Evolutionary conservation across 208 protist genomes (phyloP).

Genomic region (Endotrypanum monterogeii): DNA sequence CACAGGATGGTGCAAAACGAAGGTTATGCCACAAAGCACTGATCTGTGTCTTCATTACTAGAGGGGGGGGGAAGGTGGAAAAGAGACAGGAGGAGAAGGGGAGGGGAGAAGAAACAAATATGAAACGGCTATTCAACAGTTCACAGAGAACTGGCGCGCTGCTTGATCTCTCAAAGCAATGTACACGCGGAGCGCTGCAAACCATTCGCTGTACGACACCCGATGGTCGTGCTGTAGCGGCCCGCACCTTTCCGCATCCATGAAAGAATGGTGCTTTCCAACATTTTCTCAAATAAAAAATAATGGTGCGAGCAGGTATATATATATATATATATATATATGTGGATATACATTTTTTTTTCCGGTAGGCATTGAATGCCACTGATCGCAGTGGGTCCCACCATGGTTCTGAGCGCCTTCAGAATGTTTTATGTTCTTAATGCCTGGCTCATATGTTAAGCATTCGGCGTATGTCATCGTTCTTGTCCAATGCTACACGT

Average conservation of each 20-base stretch:
- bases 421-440: background rate
- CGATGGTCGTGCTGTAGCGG: background rate
- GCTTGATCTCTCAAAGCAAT: background rate
- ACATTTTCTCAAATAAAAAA: background rate
- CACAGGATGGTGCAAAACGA: background rate
- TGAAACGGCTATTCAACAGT: background rate
- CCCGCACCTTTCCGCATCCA: background rate
- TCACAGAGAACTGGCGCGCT: background rate
- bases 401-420: background rate
- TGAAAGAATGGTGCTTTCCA: background rate
- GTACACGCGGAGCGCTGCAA: background rate
- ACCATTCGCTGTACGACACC: background rate
- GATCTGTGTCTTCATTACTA: background rate
- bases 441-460: background rate
- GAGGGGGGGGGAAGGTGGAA: too few relatives aligned
- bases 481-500: background rate
- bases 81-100: background rate
- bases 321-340: background rate
- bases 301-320: background rate
- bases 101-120: background rate
- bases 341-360: background rate
- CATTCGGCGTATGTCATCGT: too few relatives aligned
- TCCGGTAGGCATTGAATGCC: too few relatives aligned
- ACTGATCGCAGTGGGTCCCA: background rate
- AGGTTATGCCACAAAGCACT: background rate